Evolutionary conservation across 768 basidiomycete genomes (phyloP), one percentile per base, ranked within the genome.

Genomic region (Boletellus emodensis): DNA sequence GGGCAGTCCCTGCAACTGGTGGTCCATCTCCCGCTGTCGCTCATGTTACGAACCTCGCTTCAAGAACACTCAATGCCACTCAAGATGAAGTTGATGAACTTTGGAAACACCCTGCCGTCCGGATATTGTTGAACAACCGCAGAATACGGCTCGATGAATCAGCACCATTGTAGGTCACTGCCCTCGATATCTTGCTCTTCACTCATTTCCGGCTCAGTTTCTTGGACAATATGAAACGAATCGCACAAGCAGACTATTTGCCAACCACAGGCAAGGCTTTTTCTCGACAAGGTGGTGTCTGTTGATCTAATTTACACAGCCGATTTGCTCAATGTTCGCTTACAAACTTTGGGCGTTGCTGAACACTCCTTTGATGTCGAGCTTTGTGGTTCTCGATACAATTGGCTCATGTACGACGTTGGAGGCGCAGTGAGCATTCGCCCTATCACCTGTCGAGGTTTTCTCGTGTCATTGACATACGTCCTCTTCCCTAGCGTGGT

Each of bases 321-420:
- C 56, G 89, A 92, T 65, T 77, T 91, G 48, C 75, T 92, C 13
- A 83, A 85, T 49, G 87, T 87, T 50, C 85, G 89, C 20, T 69
- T 92, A 32, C 88, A 88, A 69, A 90, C 89, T 0, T 69, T 91
- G 12, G 89, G 89, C 3, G 83, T 91, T 18, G 80, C 83, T 49
- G 88, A 91, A 57, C 86, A 90, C 61, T 73, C 79, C 2, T 88
- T 89, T 63, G 78, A 83, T 49, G 80, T 90, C 51, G 75, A 75
- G 51, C 76, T 83, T 53, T 80, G 77, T 36, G 83, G 84, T 3
- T 75, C 72, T 49, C 74, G 74, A 38, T 87, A 85, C 61, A 78
- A 83, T 46, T 91, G 89, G 88, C 79, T 82, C 50, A 72, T 91
- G 48, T 92, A 85, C 63, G 90, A 92, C 63, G 89, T 92, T 34